Base-by-base conservation (phyloP, 1,139 yeast species). In the Candida glucosophila region DNA sequence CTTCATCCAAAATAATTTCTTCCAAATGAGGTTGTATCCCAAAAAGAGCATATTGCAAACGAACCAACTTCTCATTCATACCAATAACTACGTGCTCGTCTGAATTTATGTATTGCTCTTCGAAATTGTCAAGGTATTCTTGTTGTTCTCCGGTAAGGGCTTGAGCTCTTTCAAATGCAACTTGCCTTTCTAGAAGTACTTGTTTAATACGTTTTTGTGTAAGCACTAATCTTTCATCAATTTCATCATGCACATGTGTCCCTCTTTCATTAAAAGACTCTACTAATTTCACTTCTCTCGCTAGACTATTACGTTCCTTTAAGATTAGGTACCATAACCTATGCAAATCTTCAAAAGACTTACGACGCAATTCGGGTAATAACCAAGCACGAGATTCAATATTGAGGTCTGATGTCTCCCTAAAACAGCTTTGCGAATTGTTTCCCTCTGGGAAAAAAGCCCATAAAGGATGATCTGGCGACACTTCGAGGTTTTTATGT, bases 401-500 rank as follows among this genome's bases (percentile, higher is more conserved):
- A 31, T 67, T 66, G 21, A 85, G 45, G 13, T 80, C 88, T 4
- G 63, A 70, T 2, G 67, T 49, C 2, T 63, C 53, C 39, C 96
- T 68, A 35, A 79, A 57, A 37, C 76, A 73, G 40, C 67, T 58
- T 33, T 71, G 65, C 11, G 58, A 39, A 12, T 52, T 41, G 35
- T 35, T 54, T 3, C 67, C 69, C 24, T 77, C 67, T 21, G 74
- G 67, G 58, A 90, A 90, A 52, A 90, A 90, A 42, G 82, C 92
- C 96, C 96, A 90, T 37, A 90, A 64, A 19, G 98, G 97, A 54
- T 90, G 98, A 47, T 81, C 81, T 9, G 80, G 92, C 13, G 77
- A 69, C 15, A 82, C 83, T 36, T 66, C 69, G 32, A 88, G 63
- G 51, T 82, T 82, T 36, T 67, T 63, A 32, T 73, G 78, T 2